Base-by-base conservation (phyloP, 257 asterid species). In the Primulina tabacum region DNA sequence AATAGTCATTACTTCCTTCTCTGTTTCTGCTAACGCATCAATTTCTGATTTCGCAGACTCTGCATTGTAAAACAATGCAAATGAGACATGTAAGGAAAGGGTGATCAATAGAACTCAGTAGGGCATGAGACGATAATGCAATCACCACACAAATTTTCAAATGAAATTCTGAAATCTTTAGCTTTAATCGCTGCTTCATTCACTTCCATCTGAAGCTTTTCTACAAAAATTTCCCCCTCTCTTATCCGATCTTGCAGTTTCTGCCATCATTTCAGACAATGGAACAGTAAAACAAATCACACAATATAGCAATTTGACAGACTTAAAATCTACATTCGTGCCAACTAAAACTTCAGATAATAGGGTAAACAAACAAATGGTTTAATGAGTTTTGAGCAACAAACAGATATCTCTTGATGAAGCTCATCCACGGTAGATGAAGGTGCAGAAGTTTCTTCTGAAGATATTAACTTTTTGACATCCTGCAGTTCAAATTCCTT, bases 21-120 rank as follows among this genome's bases (percentile, higher is more conserved):
- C 97, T 55, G 96, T 96, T 78, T 79, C 82, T 29, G 75, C 87
- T 74, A 87, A 79, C 64, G 90, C 91, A 56, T 87, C 89, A 67
- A 84, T 67, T 40, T 89, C 97, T 61, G 73, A 81, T 77, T 81
- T 83, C 65, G 91, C 90, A 5, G 96, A 90, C 69, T 81, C 98
- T 92, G 76, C 73, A 75, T 62, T 73, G 65, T 26, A 71, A 59
- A 60, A 11, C 5, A 61, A 67, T 67, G 65, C 58, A 28, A 69
- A 29, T 67, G 76, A 76, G 78, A 38, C 65, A 50, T 62, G 12
- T 24, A 60, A 10, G 52, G 74, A 33, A 65, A 47, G 56, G 62
- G 62, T 62, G 67, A 76, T 71, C 64, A 63, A 62, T 21, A 73
- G 64, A 56, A 69, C 67, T 40, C 66, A 69, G 28, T 7, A 17